Percentiles rank a stretch among this genome's conserved stretches.
Conservation (phyloP, 192 early-diverging fungal species). For the Helicostylum pulchrum region DNA sequence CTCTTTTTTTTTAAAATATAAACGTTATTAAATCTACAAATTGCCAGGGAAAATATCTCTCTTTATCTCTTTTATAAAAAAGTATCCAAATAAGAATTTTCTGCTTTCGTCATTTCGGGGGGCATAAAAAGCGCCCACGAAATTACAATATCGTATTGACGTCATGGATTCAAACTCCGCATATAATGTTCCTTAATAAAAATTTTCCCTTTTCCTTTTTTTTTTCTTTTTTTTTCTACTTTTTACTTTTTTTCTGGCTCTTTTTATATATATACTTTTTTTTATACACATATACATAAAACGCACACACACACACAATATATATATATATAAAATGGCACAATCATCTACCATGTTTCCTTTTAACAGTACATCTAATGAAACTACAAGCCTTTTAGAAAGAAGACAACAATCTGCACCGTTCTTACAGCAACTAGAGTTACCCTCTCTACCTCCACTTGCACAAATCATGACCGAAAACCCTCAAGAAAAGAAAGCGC, state of each 20-base stretch:
- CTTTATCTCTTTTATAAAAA: neutral
- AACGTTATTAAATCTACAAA: too few species aligned
- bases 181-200: slow-evolving; percentile 2
- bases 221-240: neutral
- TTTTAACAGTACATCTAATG: neutral
- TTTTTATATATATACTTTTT: slow-evolving; percentile 6
- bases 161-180: neutral
- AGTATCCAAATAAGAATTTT: neutral
- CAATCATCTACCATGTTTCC: neutral
- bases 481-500: neutral
- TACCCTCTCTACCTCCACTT: slow-evolving; percentile 14
- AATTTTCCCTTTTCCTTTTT: neutral
- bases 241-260: neutral
- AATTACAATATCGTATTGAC: neutral
- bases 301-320: neutral
- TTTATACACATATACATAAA: neutral
- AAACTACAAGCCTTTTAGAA: slow-evolving; percentile 8
- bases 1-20: too few species aligned
- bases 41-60: too few species aligned
- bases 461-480: slow-evolving; percentile 11
- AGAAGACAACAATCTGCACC: slow-evolving; percentile 10
- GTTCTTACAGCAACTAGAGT: slow-evolving; percentile 10
- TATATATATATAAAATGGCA: neutral
- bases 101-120: neutral
- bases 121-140: neutral